These are phyloP conservation scores for Aquanectria penicillioides DNA, from an alignment of 2,329 filamentous ascomycete species.

Conservation along the genomic window DNA sequence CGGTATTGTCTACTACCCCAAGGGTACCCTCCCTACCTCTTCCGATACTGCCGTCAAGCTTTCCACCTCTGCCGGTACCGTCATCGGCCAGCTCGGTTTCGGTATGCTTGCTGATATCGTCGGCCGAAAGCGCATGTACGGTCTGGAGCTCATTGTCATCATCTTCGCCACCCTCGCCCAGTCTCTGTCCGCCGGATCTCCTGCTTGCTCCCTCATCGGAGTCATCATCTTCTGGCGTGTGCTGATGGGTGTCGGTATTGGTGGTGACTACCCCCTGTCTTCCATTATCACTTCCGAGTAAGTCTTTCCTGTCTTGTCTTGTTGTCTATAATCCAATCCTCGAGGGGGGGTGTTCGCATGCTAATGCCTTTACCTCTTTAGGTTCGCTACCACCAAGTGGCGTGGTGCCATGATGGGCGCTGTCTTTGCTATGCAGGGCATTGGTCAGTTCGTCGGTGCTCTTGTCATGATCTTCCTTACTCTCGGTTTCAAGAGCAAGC, in stretches of 20 bases:
- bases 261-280: slow-evolving; percentile 79
- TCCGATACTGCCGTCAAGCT: slow-evolving; percentile 88
- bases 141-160: slow-evolving; percentile 81
- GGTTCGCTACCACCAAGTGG: slow-evolving; percentile 83
- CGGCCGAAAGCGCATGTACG: slow-evolving; percentile 78
- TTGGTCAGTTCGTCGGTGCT: slow-evolving; percentile 81
- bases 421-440: slow-evolving; percentile 88
- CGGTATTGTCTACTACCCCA: slow-evolving; percentile 78
- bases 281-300: slow-evolving; percentile 87
- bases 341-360: no score
- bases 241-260: slow-evolving; percentile 66
- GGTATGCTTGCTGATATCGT: slow-evolving; percentile 81
- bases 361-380: no score
- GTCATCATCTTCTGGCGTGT: slow-evolving; percentile 85
- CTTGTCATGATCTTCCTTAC: slow-evolving; percentile 81
- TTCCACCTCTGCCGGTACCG: slow-evolving; percentile 83
- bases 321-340: no score
- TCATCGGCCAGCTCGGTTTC: slow-evolving; percentile 83
- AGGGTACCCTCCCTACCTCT: slow-evolving; percentile 68
- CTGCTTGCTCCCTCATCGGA: slow-evolving; percentile 70
- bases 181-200: slow-evolving; percentile 71
- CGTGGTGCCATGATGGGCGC: slow-evolving; percentile 87
- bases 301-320: slow-evolving; percentile 21
- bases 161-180: slow-evolving; percentile 82
- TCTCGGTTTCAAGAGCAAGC: slow-evolving; percentile 73